phyloP scores from a whole-genome alignment of 768 basidiomycete species.

The Multifurca ochricompacta region DNA sequence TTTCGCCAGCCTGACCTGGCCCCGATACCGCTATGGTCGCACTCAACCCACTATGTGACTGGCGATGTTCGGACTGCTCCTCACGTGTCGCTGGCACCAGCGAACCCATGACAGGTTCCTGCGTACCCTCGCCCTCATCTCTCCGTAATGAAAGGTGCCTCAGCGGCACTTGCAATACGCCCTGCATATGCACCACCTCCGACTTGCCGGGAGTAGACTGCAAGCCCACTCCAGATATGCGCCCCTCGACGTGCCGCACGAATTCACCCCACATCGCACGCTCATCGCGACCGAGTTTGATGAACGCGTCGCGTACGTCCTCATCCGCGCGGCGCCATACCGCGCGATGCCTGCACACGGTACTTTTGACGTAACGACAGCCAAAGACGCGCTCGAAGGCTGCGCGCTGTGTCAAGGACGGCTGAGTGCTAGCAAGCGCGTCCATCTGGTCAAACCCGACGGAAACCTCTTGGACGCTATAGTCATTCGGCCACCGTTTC shows the following conservation, averaged over 20 bases:
- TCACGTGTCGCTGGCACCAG: conserved; percentile 25
- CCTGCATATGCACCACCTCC: conserved; percentile 16
- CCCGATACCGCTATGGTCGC: conserved; percentile 7
- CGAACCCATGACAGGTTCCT: conserved; percentile 26
- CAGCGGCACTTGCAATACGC: conserved; percentile 14
- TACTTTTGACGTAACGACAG: conserved; percentile 64
- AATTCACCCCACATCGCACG: conserved; percentile 64
- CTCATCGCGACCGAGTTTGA: conserved; percentile 47
- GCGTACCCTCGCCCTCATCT: conserved; percentile 18
- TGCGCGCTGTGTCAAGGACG: conserved; percentile 50
- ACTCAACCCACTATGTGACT: conserved; percentile 4
- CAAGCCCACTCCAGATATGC: conserved; percentile 22
- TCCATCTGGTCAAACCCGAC: conserved; percentile 50
- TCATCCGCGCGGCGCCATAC: conserved; percentile 54
- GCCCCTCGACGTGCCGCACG: conserved; percentile 52
- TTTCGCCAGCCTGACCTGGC: conserved; percentile 12
- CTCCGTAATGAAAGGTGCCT: conserved; percentile 16
- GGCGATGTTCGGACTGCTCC: conserved; percentile 13
- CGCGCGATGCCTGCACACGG: conserved; percentile 63
- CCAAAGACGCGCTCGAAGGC: conserved; percentile 68
- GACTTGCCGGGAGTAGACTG: conserved; percentile 16
- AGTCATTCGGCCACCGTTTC: conserved; percentile 74
- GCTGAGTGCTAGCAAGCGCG: conserved; percentile 27
- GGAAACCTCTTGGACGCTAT: conserved; percentile 58
- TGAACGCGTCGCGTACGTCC: conserved; percentile 42